phyloP scores from a whole-genome alignment of 2,329 filamentous ascomycete species.

The Pseudogymnoascus sp. region DNA sequence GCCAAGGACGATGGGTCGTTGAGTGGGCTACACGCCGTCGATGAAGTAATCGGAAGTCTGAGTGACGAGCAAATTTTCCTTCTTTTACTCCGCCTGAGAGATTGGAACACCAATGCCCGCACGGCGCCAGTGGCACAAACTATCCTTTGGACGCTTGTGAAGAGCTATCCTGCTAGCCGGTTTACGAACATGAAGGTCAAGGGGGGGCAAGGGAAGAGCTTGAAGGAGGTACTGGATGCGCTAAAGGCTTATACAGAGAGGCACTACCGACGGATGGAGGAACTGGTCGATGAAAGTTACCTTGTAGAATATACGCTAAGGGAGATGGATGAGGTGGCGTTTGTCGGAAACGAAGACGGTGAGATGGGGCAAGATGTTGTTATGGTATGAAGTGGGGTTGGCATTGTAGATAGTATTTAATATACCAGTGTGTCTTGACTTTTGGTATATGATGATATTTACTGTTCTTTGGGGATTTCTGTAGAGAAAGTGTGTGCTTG shows the following conservation, averaged over 20 bases:
- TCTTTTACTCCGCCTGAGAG: slow-evolving; percentile 71
- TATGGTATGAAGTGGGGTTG: not conserved
- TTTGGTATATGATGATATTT: too few species aligned
- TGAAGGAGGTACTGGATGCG: slow-evolving; percentile 82
- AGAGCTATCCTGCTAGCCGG: slow-evolving; percentile 69
- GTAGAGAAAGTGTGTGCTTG: too few species aligned
- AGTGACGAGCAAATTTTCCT: slow-evolving; percentile 79
- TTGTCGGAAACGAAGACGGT: slow-evolving; percentile 16
- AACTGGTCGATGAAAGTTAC: slow-evolving; percentile 88
- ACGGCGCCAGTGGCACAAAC: slow-evolving; percentile 79
- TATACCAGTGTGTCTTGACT: too few species aligned
- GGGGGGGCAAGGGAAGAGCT: slow-evolving; percentile 49
- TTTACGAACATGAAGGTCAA: slow-evolving; percentile 62
- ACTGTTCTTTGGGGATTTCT: too few species aligned
- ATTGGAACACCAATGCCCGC: slow-evolving; percentile 96
- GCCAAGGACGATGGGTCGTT: slow-evolving; percentile 54
- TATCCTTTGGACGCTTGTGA: slow-evolving; percentile 70
- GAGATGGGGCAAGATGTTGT: slow-evolving; percentile 4
- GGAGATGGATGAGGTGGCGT: slow-evolving; percentile 65
- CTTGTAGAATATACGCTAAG: slow-evolving; percentile 85
- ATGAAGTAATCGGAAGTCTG: slow-evolving; percentile 71
- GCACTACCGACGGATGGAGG: slow-evolving; percentile 84
- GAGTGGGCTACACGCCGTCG: slow-evolving; percentile 61
- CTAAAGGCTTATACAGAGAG: slow-evolving; percentile 84
- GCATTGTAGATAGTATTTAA: too few species aligned